Evolutionary conservation across 2,329 filamentous ascomycete genomes (phyloP).

Genomic region (Ceratocystis eucalypticola): DNA sequence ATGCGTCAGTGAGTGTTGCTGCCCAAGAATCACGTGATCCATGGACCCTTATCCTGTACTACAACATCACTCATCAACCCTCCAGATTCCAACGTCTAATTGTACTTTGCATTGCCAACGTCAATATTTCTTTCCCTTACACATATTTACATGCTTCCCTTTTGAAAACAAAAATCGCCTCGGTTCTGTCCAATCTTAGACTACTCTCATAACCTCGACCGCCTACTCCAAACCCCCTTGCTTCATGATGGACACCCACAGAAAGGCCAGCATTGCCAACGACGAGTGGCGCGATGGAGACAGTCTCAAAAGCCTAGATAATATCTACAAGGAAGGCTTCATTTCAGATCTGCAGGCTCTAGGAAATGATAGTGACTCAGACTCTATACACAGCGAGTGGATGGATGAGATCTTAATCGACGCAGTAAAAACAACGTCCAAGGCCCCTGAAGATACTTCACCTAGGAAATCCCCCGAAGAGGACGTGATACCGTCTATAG

Average conservation of each 20-base stretch:
- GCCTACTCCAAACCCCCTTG: background rate
- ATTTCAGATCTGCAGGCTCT: slow-evolving; percentile 7
- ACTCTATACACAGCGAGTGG: slow-evolving; percentile 33
- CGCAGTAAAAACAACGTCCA: slow-evolving; percentile 39
- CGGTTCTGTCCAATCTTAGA: background rate
- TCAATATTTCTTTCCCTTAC: background rate
- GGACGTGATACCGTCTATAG: background rate
- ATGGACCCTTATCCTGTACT: slow-evolving; percentile 2
- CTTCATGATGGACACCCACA: background rate
- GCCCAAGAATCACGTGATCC: background rate
- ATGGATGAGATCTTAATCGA: slow-evolving; percentile 46
- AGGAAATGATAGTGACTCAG: slow-evolving; percentile 23
- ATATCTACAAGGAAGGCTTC: background rate
- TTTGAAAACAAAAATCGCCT: background rate
- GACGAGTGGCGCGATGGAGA: background rate
- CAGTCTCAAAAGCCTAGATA: background rate
- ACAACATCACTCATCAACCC: background rate
- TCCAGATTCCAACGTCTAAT: background rate
- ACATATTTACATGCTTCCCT: background rate
- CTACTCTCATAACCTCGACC: background rate
- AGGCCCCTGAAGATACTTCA: background rate
- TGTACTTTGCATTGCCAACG: background rate
- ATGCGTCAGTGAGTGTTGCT: background rate
- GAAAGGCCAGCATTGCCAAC: background rate
- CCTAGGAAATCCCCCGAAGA: background rate